Evolutionary conservation across 169 alveolate genomes (phyloP).

Genomic region (Plasmodium knowlesi): DNA sequence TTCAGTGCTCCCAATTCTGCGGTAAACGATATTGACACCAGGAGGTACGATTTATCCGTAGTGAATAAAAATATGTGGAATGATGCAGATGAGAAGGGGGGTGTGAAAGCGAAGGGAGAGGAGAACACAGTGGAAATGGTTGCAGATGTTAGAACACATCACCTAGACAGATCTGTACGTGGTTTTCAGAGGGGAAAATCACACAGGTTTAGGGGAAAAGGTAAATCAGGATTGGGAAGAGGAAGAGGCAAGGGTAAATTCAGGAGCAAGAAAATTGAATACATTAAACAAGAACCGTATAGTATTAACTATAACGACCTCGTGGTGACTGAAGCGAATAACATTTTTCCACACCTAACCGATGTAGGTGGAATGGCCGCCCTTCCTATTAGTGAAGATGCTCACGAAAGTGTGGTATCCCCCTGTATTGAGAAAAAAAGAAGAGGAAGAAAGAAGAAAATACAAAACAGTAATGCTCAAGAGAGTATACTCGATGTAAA

Average conservation of each 20-base stretch:
- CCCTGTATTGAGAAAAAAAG: slow-evolving; percentile 6
- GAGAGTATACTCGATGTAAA: not conserved
- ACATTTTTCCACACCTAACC: not conserved
- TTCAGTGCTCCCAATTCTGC: not conserved
- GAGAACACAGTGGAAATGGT: not conserved
- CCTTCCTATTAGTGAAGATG: not conserved
- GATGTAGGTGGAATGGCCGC: not conserved
- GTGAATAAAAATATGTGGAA: not conserved
- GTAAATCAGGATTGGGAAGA: not conserved
- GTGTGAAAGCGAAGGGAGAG: not conserved
- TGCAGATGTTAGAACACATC: not conserved
- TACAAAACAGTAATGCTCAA: not conserved
- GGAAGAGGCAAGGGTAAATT: not conserved
- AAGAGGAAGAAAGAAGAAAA: slow-evolving; percentile 43
- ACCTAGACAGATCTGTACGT: not conserved
- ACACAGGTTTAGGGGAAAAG: not conserved
- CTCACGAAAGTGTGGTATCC: not conserved
- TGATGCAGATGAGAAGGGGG: not conserved
- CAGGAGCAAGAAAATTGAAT: not conserved
- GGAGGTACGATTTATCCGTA: not conserved
- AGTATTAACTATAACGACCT: not conserved
- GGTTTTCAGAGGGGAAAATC: not conserved
- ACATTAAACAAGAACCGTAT: not conserved
- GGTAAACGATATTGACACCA: not conserved
- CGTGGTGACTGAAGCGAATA: not conserved